These are phyloP conservation scores for Typha latifolia DNA, from an alignment of 176 grass and related monocot species.

Conservation along the genomic window DNA sequence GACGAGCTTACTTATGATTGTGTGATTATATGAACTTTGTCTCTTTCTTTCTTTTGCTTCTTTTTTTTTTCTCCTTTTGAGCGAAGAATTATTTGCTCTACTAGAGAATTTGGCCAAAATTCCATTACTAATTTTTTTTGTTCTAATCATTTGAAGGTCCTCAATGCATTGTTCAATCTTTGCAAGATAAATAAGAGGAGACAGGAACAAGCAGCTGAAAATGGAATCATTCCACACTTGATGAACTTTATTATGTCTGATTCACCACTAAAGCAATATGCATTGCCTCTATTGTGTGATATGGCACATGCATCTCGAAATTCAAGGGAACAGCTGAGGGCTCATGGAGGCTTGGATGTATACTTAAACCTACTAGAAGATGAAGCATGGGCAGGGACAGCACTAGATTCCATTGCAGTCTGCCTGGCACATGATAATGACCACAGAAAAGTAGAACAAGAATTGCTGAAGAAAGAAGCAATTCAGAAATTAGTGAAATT, in stretches of 20 bases:
- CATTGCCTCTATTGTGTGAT: slow-evolving; percentile 86
- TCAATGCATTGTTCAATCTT: slow-evolving; percentile 91
- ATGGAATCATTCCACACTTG: slow-evolving; percentile 97
- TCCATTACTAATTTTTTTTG: slow-evolving; percentile 6
- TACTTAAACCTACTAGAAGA: slow-evolving; percentile 88
- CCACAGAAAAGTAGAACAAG: slow-evolving; percentile 82
- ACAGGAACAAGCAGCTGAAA: slow-evolving; percentile 98
- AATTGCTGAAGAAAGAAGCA: slow-evolving; percentile 77
- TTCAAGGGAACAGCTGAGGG: slow-evolving; percentile 86
- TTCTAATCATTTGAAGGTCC: slow-evolving; percentile 40
- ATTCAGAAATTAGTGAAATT: slow-evolving; percentile 86
- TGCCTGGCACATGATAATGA: slow-evolving; percentile 97
- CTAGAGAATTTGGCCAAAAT: slow-evolving; percentile 10
- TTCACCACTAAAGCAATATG: slow-evolving; percentile 86
- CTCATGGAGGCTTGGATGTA: slow-evolving; percentile 87
- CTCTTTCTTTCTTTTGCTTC: no score
- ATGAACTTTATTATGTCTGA: slow-evolving; percentile 98
- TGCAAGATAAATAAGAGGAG: slow-evolving; percentile 99
- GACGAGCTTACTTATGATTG: no score
- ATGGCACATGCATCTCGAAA: slow-evolving; percentile 99
- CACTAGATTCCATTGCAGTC: slow-evolving; percentile 91
- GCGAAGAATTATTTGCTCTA: neutral
- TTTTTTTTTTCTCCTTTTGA: neutral
- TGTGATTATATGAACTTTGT: no score
- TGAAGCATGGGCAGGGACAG: slow-evolving; percentile 75